Percentiles rank a stretch among this genome's conserved stretches.
phyloP scores from a whole-genome alignment of 768 basidiomycete genomes.

The Rhizopogon salebrosus region DNA sequence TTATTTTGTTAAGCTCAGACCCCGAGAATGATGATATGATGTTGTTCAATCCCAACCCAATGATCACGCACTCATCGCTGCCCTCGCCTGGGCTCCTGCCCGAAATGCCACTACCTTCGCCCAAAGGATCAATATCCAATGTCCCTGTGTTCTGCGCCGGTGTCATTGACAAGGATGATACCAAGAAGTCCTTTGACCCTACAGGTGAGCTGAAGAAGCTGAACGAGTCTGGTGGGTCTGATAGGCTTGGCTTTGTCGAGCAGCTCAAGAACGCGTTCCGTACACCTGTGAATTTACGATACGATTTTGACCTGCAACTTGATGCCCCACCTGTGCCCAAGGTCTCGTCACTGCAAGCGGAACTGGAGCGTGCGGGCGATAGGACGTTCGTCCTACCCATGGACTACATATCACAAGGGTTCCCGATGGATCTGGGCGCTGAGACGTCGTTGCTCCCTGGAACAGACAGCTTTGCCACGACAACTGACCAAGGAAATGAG shows the following conservation, averaged over 20 bases:
- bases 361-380: slow-evolving; percentile 19
- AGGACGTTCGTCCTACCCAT: slow-evolving; percentile 15
- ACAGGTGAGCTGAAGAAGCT: slow-evolving; percentile 71
- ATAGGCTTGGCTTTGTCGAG: slow-evolving; percentile 74
- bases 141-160: slow-evolving; percentile 38
- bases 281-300: slow-evolving; percentile 59
- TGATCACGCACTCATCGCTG: not conserved
- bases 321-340: slow-evolving; percentile 49
- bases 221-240: slow-evolving; percentile 64
- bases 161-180: slow-evolving; percentile 48
- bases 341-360: slow-evolving; percentile 33
- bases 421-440: slow-evolving; percentile 20
- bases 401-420: slow-evolving; percentile 13
- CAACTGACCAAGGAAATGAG: slow-evolving; percentile 28
- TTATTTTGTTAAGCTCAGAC: slow-evolving; percentile 45
- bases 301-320: slow-evolving; percentile 36
- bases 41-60: slow-evolving; percentile 18
- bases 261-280: slow-evolving; percentile 77
- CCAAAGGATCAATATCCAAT: slow-evolving; percentile 14
- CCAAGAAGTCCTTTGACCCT: slow-evolving; percentile 80
- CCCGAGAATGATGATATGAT: slow-evolving; percentile 38
- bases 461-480: slow-evolving; percentile 26
- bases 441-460: slow-evolving; percentile 36
- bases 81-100: slow-evolving; percentile 43
- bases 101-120: slow-evolving; percentile 32